phyloP scores from a whole-genome alignment of 202 grass and related monocot species.

The Thinopyrum obtusiflorum region DNA sequence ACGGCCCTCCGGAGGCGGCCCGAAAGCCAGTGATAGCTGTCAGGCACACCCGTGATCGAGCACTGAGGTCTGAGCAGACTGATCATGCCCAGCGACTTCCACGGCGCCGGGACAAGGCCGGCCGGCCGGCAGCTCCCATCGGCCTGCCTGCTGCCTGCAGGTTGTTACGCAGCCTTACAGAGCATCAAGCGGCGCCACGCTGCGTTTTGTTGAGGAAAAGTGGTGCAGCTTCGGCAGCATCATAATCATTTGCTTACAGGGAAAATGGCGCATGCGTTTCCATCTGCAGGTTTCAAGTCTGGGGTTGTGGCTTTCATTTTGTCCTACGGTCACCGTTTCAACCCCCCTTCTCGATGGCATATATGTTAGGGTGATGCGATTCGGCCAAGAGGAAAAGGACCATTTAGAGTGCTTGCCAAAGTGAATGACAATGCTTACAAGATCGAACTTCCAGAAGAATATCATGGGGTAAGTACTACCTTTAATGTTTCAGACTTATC shows the following conservation, averaged over 20 bases:
- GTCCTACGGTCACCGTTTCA: background rate
- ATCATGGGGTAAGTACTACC: too few species aligned
- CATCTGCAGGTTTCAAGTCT: background rate
- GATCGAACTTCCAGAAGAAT: too few species aligned
- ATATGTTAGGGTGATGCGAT: too few species aligned
- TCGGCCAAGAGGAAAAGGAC: too few species aligned
- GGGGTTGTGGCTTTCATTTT: background rate
- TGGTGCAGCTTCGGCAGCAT: background rate
- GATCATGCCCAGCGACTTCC: background rate
- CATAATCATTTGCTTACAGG: background rate
- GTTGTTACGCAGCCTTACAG: background rate
- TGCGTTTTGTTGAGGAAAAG: background rate
- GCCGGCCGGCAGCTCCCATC: constrained; percentile 17
- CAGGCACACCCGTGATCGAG: background rate
- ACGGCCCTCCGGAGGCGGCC: background rate
- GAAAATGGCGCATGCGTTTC: background rate
- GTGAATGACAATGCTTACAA: too few species aligned
- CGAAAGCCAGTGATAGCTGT: background rate
- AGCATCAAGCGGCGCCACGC: background rate
- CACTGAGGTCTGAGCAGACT: background rate
- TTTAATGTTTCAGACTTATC: too few species aligned
- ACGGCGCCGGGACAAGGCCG: background rate
- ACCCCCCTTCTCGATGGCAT: too few species aligned
- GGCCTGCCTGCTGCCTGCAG: background rate
- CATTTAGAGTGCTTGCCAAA: too few species aligned